phyloP scores from a whole-genome alignment of 345 rosid genomes.

The Aurinia saxatilis region DNA sequence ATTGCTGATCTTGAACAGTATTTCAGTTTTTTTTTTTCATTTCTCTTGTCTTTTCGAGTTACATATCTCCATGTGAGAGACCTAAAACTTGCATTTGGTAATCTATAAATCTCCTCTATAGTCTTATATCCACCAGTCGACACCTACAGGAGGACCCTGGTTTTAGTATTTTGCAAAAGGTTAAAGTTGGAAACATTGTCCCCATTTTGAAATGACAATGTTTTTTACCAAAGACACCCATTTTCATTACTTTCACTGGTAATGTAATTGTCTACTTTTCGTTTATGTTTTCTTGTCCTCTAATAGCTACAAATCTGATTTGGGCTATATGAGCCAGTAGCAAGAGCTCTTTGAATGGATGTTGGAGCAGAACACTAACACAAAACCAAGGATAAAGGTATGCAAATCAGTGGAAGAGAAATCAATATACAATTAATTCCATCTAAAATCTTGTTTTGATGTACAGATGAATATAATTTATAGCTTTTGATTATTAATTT shows the following conservation, averaged over 20 bases:
- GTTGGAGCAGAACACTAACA: neutral
- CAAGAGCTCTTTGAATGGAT: neutral
- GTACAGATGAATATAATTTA: too few relatives aligned
- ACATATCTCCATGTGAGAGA: slow-evolving; percentile 9
- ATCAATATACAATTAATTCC: too few relatives aligned
- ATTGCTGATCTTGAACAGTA: neutral
- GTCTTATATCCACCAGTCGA: slow-evolving; percentile 1
- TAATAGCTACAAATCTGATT: neutral
- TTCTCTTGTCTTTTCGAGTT: neutral
- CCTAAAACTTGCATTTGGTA: slow-evolving; percentile 13
- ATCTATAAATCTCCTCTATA: slow-evolving; percentile 6
- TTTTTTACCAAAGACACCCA: neutral
- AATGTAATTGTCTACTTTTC: neutral
- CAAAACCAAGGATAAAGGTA: neutral
- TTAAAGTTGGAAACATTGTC: slow-evolving; percentile 7
- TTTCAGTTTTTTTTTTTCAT: neutral
- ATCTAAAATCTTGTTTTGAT: too few relatives aligned
- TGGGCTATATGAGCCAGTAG: neutral
- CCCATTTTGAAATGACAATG: neutral
- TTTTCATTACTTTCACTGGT: neutral
- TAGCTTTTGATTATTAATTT: too few relatives aligned
- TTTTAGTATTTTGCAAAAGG: slow-evolving; percentile 9
- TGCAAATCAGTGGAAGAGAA: neutral
- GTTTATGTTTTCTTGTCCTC: neutral
- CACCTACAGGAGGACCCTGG: slow-evolving; percentile 18